These are phyloP conservation scores for Ganoderma resinaceum DNA, from an alignment of 1,284 basidiomycete species.

Conservation along the genomic window DNA sequence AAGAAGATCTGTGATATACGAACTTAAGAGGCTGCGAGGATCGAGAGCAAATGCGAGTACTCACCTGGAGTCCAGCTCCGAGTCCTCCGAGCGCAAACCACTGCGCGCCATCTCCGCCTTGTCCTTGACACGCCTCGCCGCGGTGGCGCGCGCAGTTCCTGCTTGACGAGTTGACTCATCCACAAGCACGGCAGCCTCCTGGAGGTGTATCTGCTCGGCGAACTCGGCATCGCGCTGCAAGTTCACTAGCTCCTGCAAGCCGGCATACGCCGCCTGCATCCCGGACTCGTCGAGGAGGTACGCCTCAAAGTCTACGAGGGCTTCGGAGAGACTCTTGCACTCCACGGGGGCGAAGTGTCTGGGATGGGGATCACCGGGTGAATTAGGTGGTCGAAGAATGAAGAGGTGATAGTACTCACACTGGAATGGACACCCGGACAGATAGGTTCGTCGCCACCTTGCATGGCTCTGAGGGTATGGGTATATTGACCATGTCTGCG, in stretches of 20 bases:
- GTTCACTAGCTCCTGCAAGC: neutral
- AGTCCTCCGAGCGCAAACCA: neutral
- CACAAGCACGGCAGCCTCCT: neutral
- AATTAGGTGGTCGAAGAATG: neutral
- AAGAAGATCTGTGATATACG: neutral
- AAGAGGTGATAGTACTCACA: neutral
- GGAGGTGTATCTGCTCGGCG: neutral
- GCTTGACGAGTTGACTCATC: neutral
- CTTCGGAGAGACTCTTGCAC: neutral
- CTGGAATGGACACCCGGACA: neutral
- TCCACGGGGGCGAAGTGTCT: neutral
- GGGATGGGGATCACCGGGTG: neutral
- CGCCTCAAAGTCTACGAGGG: conserved; percentile 1
- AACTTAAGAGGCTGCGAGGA: neutral
- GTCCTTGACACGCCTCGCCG: neutral
- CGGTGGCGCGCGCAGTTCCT: neutral
- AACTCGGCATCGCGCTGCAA: neutral
- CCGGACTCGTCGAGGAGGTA: conserved; percentile 1
- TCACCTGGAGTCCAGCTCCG: neutral
- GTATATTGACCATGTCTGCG: neutral
- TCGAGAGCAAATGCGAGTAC: neutral
- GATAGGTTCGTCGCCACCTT: neutral
- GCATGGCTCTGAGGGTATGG: neutral
- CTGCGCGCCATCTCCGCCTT: neutral
- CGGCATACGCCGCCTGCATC: neutral